Conservation (phyloP, 352 stramenopile genomes). For the Lagenidium sp. region DNA sequence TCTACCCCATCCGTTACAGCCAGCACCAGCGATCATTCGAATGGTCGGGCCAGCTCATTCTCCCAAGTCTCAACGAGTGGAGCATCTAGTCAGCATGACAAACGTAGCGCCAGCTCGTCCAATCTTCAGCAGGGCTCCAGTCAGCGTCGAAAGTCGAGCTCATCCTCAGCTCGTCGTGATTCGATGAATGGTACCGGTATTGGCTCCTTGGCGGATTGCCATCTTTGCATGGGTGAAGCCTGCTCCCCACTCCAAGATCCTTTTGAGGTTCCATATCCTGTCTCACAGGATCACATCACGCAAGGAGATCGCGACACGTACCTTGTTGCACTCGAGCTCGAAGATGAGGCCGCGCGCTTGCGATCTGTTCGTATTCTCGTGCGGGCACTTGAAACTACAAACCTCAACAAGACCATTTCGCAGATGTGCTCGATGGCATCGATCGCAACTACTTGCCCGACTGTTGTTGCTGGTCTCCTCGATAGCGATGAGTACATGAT, state of each 20-base stretch:
- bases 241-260: conserved; percentile 46
- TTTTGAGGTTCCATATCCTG: conserved; percentile 48
- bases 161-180: conserved; percentile 25
- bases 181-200: conserved; percentile 19
- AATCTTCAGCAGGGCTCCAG: conserved; percentile 1
- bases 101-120: conserved; percentile 9
- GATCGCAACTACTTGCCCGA: conserved; percentile 57
- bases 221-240: conserved; percentile 46
- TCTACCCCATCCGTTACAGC: conserved; percentile 23
- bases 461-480: conserved; percentile 60
- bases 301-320: conserved; percentile 40
- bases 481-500: conserved; percentile 45
- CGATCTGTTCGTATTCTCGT: conserved; percentile 31
- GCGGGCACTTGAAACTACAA: conserved; percentile 28
- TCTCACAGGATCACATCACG: conserved; percentile 40
- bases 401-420: conserved; percentile 31
- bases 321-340: conserved; percentile 28
- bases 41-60: conserved; percentile 14
- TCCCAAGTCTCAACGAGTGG: conserved; percentile 10
- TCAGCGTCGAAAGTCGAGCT: conserved; percentile 35
- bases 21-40: conserved; percentile 12
- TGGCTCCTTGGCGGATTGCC: conserved; percentile 22
- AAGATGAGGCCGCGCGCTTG: conserved; percentile 50
- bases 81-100: conserved; percentile 3
- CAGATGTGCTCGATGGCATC: conserved; percentile 74